Evolutionary conservation across 345 rosid genomes (phyloP).

Genomic region (Heritiera fomes): DNA sequence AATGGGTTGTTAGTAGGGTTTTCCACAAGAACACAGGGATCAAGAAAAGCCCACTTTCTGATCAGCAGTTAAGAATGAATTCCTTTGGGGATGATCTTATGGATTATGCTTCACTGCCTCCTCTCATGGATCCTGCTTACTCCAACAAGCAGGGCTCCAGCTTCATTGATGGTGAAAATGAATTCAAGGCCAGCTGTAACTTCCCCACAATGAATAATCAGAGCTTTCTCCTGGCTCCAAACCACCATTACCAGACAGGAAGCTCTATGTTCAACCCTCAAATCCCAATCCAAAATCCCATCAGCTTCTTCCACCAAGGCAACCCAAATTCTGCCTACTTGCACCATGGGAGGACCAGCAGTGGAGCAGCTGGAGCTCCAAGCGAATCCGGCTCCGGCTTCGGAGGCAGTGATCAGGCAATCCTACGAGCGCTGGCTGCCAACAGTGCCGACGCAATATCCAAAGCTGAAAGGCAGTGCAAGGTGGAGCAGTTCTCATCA

Average conservation of each 20-base stretch:
- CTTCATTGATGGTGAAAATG: slow-evolving; percentile 26
- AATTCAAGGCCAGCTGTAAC: slow-evolving; percentile 30
- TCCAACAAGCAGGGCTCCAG: slow-evolving; percentile 29
- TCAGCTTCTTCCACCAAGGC: slow-evolving; percentile 18
- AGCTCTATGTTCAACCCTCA: slow-evolving; percentile 27
- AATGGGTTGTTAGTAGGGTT: slow-evolving; percentile 97
- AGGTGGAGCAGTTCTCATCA: slow-evolving; percentile 55
- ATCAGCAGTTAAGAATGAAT: slow-evolving; percentile 33
- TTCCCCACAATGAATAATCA: slow-evolving; percentile 11
- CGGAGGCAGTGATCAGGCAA: slow-evolving; percentile 20
- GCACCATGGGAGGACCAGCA: slow-evolving; percentile 29
- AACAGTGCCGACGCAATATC: not conserved
- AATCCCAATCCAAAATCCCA: slow-evolving; percentile 28
- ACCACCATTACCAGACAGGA: slow-evolving; percentile 24
- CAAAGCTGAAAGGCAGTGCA: slow-evolving; percentile 35
- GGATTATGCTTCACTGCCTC: slow-evolving; percentile 53
- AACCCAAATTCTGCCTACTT: slow-evolving; percentile 21
- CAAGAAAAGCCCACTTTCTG: slow-evolving; percentile 46
- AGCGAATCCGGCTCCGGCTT: slow-evolving; percentile 13
- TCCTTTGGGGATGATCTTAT: slow-evolving; percentile 51
- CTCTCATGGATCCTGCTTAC: slow-evolving; percentile 46
- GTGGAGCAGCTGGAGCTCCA: slow-evolving; percentile 15
- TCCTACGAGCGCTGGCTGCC: slow-evolving; percentile 28
- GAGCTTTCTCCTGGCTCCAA: slow-evolving; percentile 20
- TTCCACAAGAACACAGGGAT: slow-evolving; percentile 71